These are phyloP conservation scores for Aquilaria sinensis DNA, from an alignment of 345 rosid genomes.

Conservation along the genomic window DNA sequence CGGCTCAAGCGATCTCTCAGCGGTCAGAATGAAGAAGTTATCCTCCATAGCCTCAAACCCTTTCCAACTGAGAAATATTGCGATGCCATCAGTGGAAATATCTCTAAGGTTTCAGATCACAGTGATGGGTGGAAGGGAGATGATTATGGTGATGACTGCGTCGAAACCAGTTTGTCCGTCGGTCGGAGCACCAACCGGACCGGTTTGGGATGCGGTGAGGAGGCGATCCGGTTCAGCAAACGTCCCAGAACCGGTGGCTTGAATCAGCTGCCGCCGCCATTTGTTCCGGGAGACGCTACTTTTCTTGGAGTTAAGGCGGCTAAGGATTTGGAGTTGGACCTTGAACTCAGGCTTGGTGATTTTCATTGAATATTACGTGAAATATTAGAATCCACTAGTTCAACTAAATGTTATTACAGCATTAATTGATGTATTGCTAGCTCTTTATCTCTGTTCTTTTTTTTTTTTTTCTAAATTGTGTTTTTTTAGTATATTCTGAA, in stretches of 20 bases:
- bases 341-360: slow-evolving; percentile 83
- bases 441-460: too few relatives aligned
- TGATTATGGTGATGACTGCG: slow-evolving; percentile 6
- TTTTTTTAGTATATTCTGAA: too few relatives aligned
- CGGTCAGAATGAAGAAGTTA: slow-evolving; percentile 5
- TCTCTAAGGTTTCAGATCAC: neutral
- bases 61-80: slow-evolving; percentile 6
- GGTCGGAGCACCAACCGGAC: slow-evolving; percentile 25
- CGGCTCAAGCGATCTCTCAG: slow-evolving; percentile 42
- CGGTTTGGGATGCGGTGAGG: slow-evolving; percentile 11
- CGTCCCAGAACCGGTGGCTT: slow-evolving; percentile 25
- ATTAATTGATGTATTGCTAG: too few relatives aligned
- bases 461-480: too few relatives aligned
- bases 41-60: slow-evolving; percentile 6
- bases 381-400: slow-evolving; percentile 13
- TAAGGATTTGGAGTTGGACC: slow-evolving; percentile 52
- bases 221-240: slow-evolving; percentile 20
- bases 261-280: slow-evolving; percentile 14
- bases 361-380: slow-evolving; percentile 21
- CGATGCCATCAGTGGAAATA: neutral
- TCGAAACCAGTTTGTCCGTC: slow-evolving; percentile 27
- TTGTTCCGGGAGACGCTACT: slow-evolving; percentile 17
- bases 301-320: slow-evolving; percentile 22
- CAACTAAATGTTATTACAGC: too few relatives aligned
- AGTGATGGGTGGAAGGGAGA: slow-evolving; percentile 4